These are phyloP conservation scores for Coemansia interrupta DNA, from an alignment of 192 early-diverging fungal species.

Conservation along the genomic window DNA sequence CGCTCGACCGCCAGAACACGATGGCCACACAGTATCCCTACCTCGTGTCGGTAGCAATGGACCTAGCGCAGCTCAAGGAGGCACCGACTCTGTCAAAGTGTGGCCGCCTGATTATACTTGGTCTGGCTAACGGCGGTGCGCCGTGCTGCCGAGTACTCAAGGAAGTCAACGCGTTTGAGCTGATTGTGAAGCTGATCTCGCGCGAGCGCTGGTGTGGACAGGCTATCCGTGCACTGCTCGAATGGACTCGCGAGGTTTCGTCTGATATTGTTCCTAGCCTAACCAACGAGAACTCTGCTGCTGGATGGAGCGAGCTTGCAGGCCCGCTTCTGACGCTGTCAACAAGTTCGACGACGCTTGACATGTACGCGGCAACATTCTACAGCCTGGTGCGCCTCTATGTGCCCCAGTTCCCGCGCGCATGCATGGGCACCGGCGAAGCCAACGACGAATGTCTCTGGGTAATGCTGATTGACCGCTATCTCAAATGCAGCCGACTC, in stretches of 20 bases:
- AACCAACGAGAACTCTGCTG: constrained; percentile 31
- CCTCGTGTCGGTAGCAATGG: constrained; percentile 44
- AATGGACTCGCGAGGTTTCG: constrained; percentile 44
- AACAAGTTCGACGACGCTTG: constrained; percentile 49
- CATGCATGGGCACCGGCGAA: constrained; percentile 46
- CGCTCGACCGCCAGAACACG: constrained; percentile 36
- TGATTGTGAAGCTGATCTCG: constrained; percentile 52
- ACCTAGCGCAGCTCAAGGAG: constrained; percentile 42
- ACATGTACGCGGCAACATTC: constrained; percentile 49
- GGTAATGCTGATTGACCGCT: constrained; percentile 52
- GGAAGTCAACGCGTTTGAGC: constrained; percentile 49
- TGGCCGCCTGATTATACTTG: constrained; percentile 42
- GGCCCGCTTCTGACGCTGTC: constrained; percentile 46
- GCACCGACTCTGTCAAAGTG: constrained; percentile 39
- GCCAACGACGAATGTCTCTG: constrained; percentile 36
- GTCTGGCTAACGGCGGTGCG: constrained; percentile 35
- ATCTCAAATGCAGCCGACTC: constrained; percentile 49
- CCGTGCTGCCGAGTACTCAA: constrained; percentile 52
- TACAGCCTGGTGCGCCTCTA: constrained; percentile 43
- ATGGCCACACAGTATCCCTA: constrained; percentile 40
- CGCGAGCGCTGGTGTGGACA: constrained; percentile 52
- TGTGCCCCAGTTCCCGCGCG: constrained; percentile 40
- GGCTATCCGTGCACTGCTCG: constrained; percentile 50
- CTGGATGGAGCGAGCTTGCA: constrained; percentile 47
- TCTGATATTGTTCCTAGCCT: constrained; percentile 45